Conservation (phyloP, 2,329 filamentous ascomycete genomes). For the Pezicula radicicola region DNA sequence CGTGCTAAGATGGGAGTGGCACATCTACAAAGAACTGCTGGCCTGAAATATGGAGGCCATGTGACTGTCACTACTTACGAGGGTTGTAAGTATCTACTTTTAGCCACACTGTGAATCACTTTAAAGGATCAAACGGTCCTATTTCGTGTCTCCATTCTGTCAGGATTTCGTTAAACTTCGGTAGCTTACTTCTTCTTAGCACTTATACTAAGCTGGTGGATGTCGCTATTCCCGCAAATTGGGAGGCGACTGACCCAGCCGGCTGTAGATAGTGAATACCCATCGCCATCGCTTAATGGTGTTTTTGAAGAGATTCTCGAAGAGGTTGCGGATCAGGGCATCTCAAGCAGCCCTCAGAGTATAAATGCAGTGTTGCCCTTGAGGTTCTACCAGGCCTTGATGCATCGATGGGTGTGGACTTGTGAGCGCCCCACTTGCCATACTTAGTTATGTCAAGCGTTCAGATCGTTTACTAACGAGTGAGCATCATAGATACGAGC, state of each 20-base stretch:
- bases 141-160: no score
- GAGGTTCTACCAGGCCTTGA: background rate
- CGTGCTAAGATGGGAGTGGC: background rate
- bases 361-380: background rate
- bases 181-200: background rate
- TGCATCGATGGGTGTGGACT: background rate
- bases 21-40: background rate
- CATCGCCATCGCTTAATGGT: background rate
- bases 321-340: background rate
- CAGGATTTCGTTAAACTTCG: background rate
- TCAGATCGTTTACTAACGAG: no score
- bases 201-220: background rate
- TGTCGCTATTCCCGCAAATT: background rate
- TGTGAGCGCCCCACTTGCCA: background rate
- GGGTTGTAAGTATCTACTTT: background rate
- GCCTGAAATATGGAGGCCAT: background rate
- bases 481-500: no score
- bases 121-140: no score
- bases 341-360: background rate
- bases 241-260: background rate
- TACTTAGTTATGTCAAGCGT: no score
- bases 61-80: background rate
- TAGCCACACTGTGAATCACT: no score
- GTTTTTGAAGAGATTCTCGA: background rate
- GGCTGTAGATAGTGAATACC: background rate